Evolutionary conservation across 2,329 filamentous ascomycete species (phyloP).

Genomic region (Penicillium sp.): DNA sequence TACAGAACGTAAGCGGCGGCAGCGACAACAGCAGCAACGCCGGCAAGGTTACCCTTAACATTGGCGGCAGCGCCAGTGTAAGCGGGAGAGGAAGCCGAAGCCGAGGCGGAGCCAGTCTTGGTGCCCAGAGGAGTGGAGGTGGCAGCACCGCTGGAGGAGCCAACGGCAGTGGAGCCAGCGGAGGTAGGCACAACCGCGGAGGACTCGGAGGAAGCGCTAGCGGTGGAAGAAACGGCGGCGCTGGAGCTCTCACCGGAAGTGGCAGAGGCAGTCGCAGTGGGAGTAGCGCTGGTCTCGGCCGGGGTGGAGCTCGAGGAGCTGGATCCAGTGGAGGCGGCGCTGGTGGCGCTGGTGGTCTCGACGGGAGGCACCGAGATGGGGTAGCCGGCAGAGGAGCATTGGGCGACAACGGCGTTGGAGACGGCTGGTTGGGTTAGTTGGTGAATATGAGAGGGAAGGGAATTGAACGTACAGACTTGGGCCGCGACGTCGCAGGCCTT

Average conservation of each 20-base stretch:
- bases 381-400: constrained; percentile 39
- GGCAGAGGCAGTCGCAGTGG: constrained; percentile 10
- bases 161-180: constrained; percentile 7
- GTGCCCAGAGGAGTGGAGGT: constrained; percentile 20
- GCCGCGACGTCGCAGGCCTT: constrained; percentile 42
- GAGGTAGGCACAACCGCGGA: background rate
- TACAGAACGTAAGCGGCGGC: constrained; percentile 29
- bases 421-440: constrained; percentile 30
- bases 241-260: constrained; percentile 5
- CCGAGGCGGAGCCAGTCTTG: constrained; percentile 14
- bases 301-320: constrained; percentile 5
- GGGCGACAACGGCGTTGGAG: constrained; percentile 35
- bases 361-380: constrained; percentile 41
- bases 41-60: constrained; percentile 29
- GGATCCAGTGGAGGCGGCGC: constrained; percentile 1
- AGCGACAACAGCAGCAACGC: constrained; percentile 28
- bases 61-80: constrained; percentile 29
- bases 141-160: constrained; percentile 16
- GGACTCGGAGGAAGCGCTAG: constrained; percentile 5
- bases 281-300: constrained; percentile 3
- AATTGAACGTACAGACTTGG: constrained; percentile 35
- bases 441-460: no score
- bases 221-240: constrained; percentile 10
- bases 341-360: constrained; percentile 17
- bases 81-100: constrained; percentile 21